Base-by-base conservation (phyloP, 441 rosid species). In the Pelargonium fulgidum region DNA sequence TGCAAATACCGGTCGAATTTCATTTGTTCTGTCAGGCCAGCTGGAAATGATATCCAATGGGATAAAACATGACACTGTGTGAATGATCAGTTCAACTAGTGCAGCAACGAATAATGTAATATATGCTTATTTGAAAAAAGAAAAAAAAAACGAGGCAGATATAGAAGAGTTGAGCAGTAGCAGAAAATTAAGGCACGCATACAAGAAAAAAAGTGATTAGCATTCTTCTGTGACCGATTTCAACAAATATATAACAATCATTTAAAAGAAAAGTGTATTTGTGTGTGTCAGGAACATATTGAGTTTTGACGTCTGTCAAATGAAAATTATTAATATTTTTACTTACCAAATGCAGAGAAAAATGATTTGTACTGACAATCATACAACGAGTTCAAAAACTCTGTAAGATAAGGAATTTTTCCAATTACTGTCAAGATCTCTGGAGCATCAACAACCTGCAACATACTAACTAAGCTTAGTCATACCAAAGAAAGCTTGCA, bases 351-450 rank as follows among this genome's bases (percentile, higher is more conserved):
- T 73, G 98, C 97, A 19, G 86, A 78, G 87, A 90, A 95, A 74
- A 95, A 92, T 2, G 85, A 90, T 70, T 90, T 89, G 87, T 95
- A 95, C 65, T 85, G 97, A 73, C 98, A 95, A 48, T 85, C 98
- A 66, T 92, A 90, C 52, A 95, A 72, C 45, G 97, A 89, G 84
- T 95, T 95, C 75, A 95, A 76, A 74, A 95, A 95, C 81, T 89
- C 99, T 0, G 96, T 85, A 47, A 95, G 95, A 78, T 82, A 69
- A 11, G 95, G 95, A 68, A 90, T 83, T 79, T 92, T 95, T 75
- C 96, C 96, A 10, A 95, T 92, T 81, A 92, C 99, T n/a, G 97
- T 86, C 86, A 95, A 84, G 81, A 95, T 90, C 83, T 95, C 99
- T 66, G 99, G 98, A 76, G 99, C 98, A 88, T 92, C 97, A 76